Conservation (phyloP, 257 asterid genomes). For the Solanum rostratum region DNA sequence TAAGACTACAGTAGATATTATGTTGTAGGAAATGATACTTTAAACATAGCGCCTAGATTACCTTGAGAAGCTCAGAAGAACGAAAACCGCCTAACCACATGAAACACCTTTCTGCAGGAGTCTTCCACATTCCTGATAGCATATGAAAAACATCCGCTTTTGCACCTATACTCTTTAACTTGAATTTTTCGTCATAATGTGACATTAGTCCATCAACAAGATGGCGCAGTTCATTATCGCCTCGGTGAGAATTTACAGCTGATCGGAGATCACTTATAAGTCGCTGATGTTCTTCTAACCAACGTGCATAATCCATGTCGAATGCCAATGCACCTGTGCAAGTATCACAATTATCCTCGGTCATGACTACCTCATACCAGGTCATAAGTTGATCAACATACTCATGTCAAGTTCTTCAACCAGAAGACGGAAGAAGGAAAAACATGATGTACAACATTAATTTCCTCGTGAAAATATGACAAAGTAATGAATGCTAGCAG, state of each 20-base stretch:
- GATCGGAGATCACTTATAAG: constrained; percentile 56
- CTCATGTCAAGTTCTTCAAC: not conserved
- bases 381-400: not conserved
- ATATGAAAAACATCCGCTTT: constrained; percentile 78
- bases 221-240: constrained; percentile 50
- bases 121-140: constrained; percentile 95
- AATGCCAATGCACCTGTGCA: constrained; percentile 57
- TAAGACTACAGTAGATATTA: not conserved
- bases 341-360: not conserved
- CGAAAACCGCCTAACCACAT: constrained; percentile 99
- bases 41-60: not conserved
- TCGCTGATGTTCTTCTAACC: constrained; percentile 79
- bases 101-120: constrained; percentile 89
- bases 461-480: not conserved
- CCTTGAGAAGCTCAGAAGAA: constrained; percentile 86
- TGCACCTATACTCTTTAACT: constrained; percentile 49
- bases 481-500: not conserved
- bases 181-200: constrained; percentile 69
- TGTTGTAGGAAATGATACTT: not conserved
- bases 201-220: constrained; percentile 75
- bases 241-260: constrained; percentile 49
- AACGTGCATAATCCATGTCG: constrained; percentile 68
- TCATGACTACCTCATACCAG: not conserved
- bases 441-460: not conserved
- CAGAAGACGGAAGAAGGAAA: not conserved